phyloP scores from a whole-genome alignment of 257 asterid genomes.

The Cynanchum wilfordii region DNA sequence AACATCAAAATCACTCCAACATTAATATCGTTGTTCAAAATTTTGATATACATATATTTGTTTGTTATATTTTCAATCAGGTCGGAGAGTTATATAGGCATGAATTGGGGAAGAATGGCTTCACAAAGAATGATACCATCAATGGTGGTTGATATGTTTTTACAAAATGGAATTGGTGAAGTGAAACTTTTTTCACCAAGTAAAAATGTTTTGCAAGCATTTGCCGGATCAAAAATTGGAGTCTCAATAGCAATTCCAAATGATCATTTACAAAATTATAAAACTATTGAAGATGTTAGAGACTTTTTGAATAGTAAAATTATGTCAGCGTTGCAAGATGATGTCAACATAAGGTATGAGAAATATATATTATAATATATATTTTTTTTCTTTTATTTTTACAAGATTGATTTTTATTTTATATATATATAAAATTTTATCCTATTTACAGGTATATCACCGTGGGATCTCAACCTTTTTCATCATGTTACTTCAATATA shows the following conservation, averaged over 20 bases:
- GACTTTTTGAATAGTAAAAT: too few relatives aligned
- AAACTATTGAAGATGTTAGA: background rate
- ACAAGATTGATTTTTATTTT: too few relatives aligned
- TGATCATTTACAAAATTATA: background rate
- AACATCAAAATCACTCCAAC: too few relatives aligned
- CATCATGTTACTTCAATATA: background rate
- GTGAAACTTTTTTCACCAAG: conserved; percentile 11
- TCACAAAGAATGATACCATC: too few relatives aligned
- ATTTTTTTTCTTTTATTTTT: too few relatives aligned
- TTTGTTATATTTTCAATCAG: too few relatives aligned
- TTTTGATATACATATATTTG: too few relatives aligned
- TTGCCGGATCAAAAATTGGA: background rate
- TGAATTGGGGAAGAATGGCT: too few relatives aligned
- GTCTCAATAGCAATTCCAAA: conserved; percentile 2
- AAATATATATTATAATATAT: too few relatives aligned
- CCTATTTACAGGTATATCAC: background rate
- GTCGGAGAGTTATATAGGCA: background rate
- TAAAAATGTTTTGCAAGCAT: conserved; percentile 7
- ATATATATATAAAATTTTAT: too few relatives aligned
- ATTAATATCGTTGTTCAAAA: too few relatives aligned
- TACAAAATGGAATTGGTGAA: background rate
- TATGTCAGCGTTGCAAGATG: background rate
- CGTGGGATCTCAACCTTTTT: background rate
- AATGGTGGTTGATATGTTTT: too few relatives aligned
- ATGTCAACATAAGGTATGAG: background rate